Conservation (phyloP, 805 yeast genomes). For the Kluyveromyces dobzhanskii region DNA sequence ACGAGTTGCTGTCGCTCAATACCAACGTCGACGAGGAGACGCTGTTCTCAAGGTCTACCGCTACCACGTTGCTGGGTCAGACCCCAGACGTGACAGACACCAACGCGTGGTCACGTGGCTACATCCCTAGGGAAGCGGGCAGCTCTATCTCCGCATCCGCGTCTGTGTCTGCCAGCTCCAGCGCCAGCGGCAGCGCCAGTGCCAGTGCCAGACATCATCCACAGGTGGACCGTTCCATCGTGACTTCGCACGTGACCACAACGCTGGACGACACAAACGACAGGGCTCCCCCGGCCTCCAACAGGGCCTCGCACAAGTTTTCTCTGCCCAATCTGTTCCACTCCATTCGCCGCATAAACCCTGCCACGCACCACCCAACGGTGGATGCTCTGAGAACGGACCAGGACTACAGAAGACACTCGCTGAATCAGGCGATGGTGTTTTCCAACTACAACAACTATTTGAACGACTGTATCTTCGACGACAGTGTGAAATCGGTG, state of each 20-base stretch:
- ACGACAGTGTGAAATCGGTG: background rate
- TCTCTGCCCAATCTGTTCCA: conserved; percentile 1
- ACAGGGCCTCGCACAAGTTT: background rate
- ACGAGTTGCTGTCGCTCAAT: background rate
- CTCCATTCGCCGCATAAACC: background rate
- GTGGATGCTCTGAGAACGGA: background rate
- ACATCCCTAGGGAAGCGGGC: background rate
- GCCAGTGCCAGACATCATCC: background rate
- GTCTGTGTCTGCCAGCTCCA: too few species aligned
- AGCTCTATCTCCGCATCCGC: too few species aligned
- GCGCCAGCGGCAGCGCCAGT: too few species aligned
- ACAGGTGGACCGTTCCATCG: background rate
- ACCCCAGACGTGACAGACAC: conserved; percentile 1
- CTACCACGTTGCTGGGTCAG: conserved; percentile 4
- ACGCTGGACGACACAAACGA: conserved; percentile 7
- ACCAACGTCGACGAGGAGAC: conserved; percentile 1
- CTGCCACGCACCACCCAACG: background rate
- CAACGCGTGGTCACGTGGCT: conserved; percentile 1
- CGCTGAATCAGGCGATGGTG: conserved; percentile 1
- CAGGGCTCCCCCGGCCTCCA: background rate
- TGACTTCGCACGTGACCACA: conserved; percentile 10
- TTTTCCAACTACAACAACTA: conserved; percentile 14
- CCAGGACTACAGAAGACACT: conserved; percentile 1
- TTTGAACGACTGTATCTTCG: conserved; percentile 7
- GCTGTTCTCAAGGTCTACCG: conserved; percentile 1